Evolutionary conservation across 2,329 filamentous ascomycete species (phyloP).

Genomic region (Penicillium sclerotigenum): DNA sequence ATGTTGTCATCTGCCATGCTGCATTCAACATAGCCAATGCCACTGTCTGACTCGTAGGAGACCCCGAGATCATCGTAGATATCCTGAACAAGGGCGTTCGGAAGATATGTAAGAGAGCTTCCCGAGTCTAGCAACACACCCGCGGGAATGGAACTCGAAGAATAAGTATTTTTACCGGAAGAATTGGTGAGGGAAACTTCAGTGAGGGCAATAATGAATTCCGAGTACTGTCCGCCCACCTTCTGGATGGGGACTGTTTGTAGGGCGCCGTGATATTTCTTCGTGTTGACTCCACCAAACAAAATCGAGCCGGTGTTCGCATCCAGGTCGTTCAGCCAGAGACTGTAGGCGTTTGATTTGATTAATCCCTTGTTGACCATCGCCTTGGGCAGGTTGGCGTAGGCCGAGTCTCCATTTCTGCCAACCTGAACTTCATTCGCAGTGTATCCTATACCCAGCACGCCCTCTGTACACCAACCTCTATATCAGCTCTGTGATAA

Average conservation of each 20-base stretch:
- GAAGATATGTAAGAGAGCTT: constrained; percentile 41
- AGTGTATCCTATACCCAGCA: constrained; percentile 80
- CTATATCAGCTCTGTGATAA: not conserved
- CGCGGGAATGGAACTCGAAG: constrained; percentile 42
- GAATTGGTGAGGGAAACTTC: constrained; percentile 45
- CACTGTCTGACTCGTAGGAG: constrained; percentile 55
- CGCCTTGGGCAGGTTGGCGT: constrained; percentile 67
- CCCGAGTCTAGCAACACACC: constrained; percentile 42
- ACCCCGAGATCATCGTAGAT: constrained; percentile 61
- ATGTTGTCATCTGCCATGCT: constrained; percentile 46
- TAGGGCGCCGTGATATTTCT: constrained; percentile 61
- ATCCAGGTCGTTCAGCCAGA: constrained; percentile 72
- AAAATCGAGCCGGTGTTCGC: constrained; percentile 64
- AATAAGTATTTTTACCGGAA: constrained; percentile 22
- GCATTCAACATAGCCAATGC: constrained; percentile 55
- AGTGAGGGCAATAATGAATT: constrained; percentile 70
- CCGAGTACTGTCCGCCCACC: constrained; percentile 50
- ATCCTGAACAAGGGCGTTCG: constrained; percentile 31
- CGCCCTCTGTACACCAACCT: constrained; percentile 55
- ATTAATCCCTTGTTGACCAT: constrained; percentile 62
- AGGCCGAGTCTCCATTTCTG: constrained; percentile 49
- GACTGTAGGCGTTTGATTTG: constrained; percentile 65
- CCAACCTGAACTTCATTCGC: constrained; percentile 65
- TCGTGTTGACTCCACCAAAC: constrained; percentile 71
- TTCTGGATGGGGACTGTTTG: constrained; percentile 65